These are phyloP conservation scores for Stephania japonica DNA, from an alignment of 164 flowering plant species.

Conservation along the genomic window DNA sequence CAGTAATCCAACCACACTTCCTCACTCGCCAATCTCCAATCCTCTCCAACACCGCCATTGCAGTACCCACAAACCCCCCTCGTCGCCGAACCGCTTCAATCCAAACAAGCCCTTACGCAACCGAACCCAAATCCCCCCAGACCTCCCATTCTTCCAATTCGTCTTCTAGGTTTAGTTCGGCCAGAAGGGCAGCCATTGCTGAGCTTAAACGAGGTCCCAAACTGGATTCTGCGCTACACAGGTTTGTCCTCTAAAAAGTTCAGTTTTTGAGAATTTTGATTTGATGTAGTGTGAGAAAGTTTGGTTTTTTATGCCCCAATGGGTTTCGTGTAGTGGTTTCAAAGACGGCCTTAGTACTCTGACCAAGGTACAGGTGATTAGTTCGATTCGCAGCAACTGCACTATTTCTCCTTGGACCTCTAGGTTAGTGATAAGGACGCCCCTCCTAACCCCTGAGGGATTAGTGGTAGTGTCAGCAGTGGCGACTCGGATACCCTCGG, in stretches of 20 bases:
- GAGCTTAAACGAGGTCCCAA: conserved; percentile 40
- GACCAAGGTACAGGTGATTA: too few relatives aligned
- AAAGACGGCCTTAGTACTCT: too few relatives aligned
- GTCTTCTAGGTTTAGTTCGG: not conserved
- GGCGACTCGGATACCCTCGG: too few relatives aligned
- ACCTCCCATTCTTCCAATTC: conserved; percentile 4
- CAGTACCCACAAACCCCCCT: not conserved
- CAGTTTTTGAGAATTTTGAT: not conserved
- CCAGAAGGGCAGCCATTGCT: conserved; percentile 38
- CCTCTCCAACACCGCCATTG: not conserved
- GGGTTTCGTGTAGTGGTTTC: too few relatives aligned
- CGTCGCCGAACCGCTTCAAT: not conserved
- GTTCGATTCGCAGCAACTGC: too few relatives aligned
- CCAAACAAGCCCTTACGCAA: not conserved
- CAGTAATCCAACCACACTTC: not conserved
- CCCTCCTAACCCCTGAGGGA: too few relatives aligned
- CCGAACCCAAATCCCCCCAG: not conserved
- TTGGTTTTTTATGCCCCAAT: too few relatives aligned
- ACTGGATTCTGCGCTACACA: conserved; percentile 47
- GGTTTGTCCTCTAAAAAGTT: conserved; percentile 22
- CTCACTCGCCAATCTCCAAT: not conserved
- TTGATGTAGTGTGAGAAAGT: not conserved
- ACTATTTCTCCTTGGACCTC: too few relatives aligned
- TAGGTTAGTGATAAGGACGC: too few relatives aligned
- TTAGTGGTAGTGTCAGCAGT: too few relatives aligned